phyloP scores from a whole-genome alignment of 2,329 filamentous ascomycete genomes.

The Onygenales sp. region DNA sequence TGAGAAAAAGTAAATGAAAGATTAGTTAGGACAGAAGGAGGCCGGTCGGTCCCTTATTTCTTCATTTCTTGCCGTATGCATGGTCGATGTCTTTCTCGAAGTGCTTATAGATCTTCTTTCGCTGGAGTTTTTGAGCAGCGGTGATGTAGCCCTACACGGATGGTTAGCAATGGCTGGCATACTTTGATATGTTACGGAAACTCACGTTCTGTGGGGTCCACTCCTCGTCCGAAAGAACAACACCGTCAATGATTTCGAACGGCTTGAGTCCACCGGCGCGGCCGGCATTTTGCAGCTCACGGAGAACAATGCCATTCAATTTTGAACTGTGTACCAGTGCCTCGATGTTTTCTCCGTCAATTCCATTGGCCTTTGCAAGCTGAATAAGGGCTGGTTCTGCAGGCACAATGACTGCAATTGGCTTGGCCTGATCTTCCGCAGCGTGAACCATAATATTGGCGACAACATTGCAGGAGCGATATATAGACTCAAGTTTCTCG shows the following conservation, averaged over 20 bases:
- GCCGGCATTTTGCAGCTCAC: conserved; percentile 30
- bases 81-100: conserved; percentile 53
- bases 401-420: conserved; percentile 50
- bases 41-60: neutral
- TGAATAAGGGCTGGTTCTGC: conserved; percentile 55
- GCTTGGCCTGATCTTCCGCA: conserved; percentile 42
- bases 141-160: conserved; percentile 50
- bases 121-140: conserved; percentile 63
- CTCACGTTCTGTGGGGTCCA: conserved; percentile 36
- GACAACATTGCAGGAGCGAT: conserved; percentile 46
- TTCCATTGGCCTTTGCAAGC: conserved; percentile 45
- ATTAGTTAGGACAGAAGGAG: neutral
- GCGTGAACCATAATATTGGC: conserved; percentile 51
- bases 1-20: neutral
- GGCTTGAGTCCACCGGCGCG: conserved; percentile 26
- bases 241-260: conserved; percentile 35
- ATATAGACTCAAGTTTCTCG: conserved; percentile 93
- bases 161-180: conserved; percentile 14
- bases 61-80: conserved; percentile 45
- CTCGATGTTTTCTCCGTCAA: conserved; percentile 21
- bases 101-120: conserved; percentile 55
- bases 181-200: conserved; percentile 2
- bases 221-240: conserved; percentile 36
- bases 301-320: conserved; percentile 31
- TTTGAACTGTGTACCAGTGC: conserved; percentile 29